phyloP scores from a whole-genome alignment of 192 early-diverging fungal genomes.

The Umbelopsis isabellina region DNA sequence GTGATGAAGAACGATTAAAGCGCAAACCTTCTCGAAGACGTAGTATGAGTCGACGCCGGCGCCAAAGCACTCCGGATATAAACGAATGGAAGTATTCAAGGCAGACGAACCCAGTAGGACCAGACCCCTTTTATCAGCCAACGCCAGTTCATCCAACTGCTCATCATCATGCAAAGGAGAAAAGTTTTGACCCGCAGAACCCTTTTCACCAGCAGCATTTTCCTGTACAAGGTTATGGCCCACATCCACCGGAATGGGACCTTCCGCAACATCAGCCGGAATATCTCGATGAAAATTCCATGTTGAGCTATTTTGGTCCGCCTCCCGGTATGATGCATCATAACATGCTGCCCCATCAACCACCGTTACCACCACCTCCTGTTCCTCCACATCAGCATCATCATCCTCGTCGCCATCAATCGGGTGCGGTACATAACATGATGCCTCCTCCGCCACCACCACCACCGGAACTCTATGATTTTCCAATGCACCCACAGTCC shows the following conservation, averaged over 20 bases:
- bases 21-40: constrained; percentile 1
- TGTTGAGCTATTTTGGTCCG: constrained; percentile 5
- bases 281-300: background rate
- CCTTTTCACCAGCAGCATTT: too few species aligned
- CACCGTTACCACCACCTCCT: background rate
- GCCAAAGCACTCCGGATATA: background rate
- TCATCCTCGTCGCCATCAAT: background rate
- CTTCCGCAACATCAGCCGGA: background rate
- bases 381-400: background rate
- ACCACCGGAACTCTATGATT: background rate
- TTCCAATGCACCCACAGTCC: background rate
- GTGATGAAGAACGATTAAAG: background rate
- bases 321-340: background rate
- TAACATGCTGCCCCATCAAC: too few species aligned
- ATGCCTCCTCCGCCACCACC: background rate
- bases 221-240: too few species aligned
- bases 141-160: too few species aligned
- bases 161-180: too few species aligned
- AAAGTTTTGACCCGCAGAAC: too few species aligned
- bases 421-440: background rate
- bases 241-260: too few species aligned
- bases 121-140: background rate
- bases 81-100: background rate
- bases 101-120: background rate
- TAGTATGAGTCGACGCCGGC: background rate